A percentile compares a stretch with the other conserved stretches of the same genome.
phyloP scores from a whole-genome alignment of 257 asterid genomes.

The Nicotiana noctiflora region DNA sequence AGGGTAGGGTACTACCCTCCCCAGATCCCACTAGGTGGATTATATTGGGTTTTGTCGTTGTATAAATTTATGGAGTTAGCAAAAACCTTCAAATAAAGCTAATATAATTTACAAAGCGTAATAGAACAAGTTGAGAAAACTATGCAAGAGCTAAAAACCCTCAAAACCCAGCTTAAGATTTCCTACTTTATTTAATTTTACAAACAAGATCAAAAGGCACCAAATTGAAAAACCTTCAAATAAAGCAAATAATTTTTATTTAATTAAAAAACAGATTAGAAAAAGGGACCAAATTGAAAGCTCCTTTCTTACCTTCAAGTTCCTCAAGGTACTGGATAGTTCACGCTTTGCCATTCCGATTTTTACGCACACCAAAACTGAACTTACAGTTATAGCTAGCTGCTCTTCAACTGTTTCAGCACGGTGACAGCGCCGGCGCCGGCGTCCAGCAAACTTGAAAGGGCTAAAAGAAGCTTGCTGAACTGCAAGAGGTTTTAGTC shows the following conservation, averaged over 20 bases:
- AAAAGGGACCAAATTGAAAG: not conserved
- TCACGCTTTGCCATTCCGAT: conserved; percentile 76
- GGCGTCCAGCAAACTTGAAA: not conserved
- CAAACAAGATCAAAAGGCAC: not conserved
- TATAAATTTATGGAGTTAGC: not conserved
- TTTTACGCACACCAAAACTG: not conserved
- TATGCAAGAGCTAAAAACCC: not conserved
- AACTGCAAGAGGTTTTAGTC: not conserved
- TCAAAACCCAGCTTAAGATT: not conserved
- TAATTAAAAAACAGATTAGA: not conserved
- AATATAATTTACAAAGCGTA: not conserved
- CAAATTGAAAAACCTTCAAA: not conserved
- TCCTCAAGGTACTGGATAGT: conserved; percentile 73
- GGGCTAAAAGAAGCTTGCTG: not conserved
- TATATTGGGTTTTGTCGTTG: no score
- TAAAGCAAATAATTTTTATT: not conserved
- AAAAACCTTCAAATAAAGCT: not conserved
- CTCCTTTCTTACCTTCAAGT: conserved; percentile 55
- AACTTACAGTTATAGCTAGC: not conserved
- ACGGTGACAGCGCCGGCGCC: not conserved
- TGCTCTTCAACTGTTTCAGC: not conserved
- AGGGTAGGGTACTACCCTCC: no score
- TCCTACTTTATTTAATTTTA: not conserved
- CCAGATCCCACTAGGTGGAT: no score
- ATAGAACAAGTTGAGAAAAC: not conserved